Percentiles rank a stretch among this genome's conserved stretches.
These are phyloP conservation scores for Discostella pseudostelligera DNA, from an alignment of 108 stramenopile species.

Conservation along the genomic window DNA sequence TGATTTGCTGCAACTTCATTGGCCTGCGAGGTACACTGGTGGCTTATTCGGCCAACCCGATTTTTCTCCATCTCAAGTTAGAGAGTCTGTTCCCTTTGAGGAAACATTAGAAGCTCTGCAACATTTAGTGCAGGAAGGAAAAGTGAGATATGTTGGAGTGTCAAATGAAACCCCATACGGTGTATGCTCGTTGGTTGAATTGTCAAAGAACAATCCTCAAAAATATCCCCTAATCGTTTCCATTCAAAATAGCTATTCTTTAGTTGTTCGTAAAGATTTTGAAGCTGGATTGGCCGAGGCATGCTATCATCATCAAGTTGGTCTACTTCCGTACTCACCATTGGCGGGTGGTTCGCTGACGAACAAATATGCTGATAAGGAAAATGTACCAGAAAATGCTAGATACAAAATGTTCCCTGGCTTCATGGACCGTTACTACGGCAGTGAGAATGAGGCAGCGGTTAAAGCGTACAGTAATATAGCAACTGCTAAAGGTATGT, in stretches of 20 bases:
- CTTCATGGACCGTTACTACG: conserved; percentile 84
- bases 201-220: conserved; percentile 64
- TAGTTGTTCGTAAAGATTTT: conserved; percentile 86
- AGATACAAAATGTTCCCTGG: conserved; percentile 81
- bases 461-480: conserved; percentile 70
- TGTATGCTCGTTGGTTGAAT: conserved; percentile 69
- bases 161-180: conserved; percentile 94
- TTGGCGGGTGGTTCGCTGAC: conserved; percentile 88
- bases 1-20: conserved; percentile 92
- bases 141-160: conserved; percentile 84
- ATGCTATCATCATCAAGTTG: conserved; percentile 84
- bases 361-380: conserved; percentile 65
- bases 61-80: conserved; percentile 58
- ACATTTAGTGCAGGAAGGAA: conserved; percentile 73
- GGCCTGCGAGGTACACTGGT: conserved; percentile 88
- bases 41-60: conserved; percentile 82
- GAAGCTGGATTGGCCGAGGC: conserved; percentile 86
- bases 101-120: conserved; percentile 82
- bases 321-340: conserved; percentile 82
- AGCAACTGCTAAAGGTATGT: conserved; percentile 61
- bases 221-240: conserved; percentile 80
- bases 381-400: conserved; percentile 43
- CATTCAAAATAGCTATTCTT: conserved; percentile 86
- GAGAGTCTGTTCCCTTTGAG: conserved; percentile 67
- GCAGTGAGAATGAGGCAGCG: conserved; percentile 60